Evolutionary conservation across 202 grass and related monocot genomes (phyloP), one percentile per base, ranked within the genome.

Genomic region (Hordeum pubiflorum): DNA sequence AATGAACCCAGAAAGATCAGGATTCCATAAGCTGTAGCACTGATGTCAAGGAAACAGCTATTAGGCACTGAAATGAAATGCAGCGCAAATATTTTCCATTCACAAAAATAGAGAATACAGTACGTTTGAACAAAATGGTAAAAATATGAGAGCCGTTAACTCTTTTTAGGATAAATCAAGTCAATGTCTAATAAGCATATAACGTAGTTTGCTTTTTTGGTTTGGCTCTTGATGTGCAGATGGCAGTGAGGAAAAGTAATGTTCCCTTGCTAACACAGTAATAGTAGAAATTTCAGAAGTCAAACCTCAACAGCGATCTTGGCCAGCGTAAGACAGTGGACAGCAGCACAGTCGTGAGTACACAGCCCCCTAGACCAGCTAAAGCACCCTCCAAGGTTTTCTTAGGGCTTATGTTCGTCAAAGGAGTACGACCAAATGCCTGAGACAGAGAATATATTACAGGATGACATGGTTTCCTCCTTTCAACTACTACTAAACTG

Each of bases 341-440:
- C 38, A 93, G 85, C 63, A 98, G 85, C 23, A 95, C 85, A 65
- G 90, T 89, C 70, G 89, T 89, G 11, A 86, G 36, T 22, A 93
- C 88, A 82, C 96, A 98, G 27, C 96, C 92, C 77, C 74, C 86
- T 81, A 99, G 78, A 82, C 96, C 92, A 55, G 89, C 89, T 72
- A 99, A 85, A 83, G 90, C 92, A 76, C 92, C 96, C 79, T 99
- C 96, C 55, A 96, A 85, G 26, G 90, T 99, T 81, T 99, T 99
- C 82, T 99, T 96, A 63, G 92, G 96, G 85, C 96, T 99, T 91
- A 99, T 90, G 57, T 75, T 81, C 57, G 92, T 99, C 79, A 99
- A 89, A 66, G 92, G 96, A 14, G 90, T 99, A 43, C 83, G 91
- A 2, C 90, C 96, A 91, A 93, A 99, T 81, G 92, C 85, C 96